Evolutionary conservation across 257 asterid species (phyloP).

Genomic region (Catharanthus roseus): DNA sequence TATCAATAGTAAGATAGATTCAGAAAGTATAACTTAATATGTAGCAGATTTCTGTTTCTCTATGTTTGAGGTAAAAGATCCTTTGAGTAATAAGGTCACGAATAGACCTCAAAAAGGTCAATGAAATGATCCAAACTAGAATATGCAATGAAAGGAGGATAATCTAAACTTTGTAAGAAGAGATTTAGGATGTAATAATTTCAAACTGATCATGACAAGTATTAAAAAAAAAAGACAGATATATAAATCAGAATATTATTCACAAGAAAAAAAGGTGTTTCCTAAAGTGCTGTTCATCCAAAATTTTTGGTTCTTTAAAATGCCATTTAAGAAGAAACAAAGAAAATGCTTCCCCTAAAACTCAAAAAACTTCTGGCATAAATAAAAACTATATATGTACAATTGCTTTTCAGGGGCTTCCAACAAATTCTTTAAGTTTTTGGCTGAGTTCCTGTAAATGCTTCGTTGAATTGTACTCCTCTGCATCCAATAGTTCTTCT

Average conservation of each 20-base stretch:
- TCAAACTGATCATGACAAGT: not conserved
- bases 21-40: too few species aligned
- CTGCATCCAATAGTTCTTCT: conserved; percentile 37
- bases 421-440: conserved; percentile 10
- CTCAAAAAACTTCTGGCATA: not conserved
- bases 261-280: not conserved
- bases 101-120: too few species aligned
- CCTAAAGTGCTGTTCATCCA: not conserved
- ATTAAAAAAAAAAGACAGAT: too few species aligned
- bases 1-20: too few species aligned
- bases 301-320: not conserved
- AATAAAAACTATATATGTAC: conserved; percentile 9
- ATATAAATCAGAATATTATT: not conserved
- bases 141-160: too few species aligned
- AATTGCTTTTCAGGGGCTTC: not conserved
- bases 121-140: not conserved
- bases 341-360: not conserved
- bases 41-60: too few species aligned
- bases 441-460: conserved; percentile 25
- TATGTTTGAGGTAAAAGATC: too few species aligned
- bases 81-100: too few species aligned
- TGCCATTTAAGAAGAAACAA: conserved; percentile 1
- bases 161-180: not conserved
- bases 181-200: not conserved
- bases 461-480: conserved; percentile 49